Percentiles rank a stretch among this genome's conserved stretches.
Evolutionary conservation across 2,329 filamentous ascomycete genomes (phyloP).

Genomic region (Metarhizium album): DNA sequence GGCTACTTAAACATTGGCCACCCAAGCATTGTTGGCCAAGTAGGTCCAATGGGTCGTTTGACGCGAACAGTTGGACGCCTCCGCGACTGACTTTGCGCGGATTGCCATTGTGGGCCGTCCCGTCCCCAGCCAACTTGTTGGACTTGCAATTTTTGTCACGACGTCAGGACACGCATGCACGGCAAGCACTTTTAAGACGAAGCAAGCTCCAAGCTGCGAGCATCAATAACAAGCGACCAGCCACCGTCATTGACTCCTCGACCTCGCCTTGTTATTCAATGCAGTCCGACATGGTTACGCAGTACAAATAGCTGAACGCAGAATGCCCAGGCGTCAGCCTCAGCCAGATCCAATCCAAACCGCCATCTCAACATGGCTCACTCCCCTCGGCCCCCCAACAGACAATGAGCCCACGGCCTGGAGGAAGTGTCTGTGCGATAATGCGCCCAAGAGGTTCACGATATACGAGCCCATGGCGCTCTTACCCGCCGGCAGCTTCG

Average conservation of each 20-base stretch:
- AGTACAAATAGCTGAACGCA: neutral
- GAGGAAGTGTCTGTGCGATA: slow-evolving; percentile 22
- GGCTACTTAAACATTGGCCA: no score
- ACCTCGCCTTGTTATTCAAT: neutral
- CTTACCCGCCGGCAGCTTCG: slow-evolving; percentile 48
- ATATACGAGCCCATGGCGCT: slow-evolving; percentile 52
- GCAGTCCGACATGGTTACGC: neutral
- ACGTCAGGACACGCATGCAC: neutral
- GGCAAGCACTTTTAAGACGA: neutral
- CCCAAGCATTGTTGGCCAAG: neutral
- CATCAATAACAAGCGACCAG: no score
- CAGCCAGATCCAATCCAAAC: slow-evolving; percentile 20
- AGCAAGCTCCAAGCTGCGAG: neutral
- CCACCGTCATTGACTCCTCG: neutral
- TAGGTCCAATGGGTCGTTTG: neutral
- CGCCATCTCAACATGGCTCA: slow-evolving; percentile 21
- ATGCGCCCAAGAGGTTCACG: slow-evolving; percentile 46
- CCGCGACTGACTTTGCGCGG: neutral
- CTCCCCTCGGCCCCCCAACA: slow-evolving; percentile 3
- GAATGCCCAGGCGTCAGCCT: slow-evolving; percentile 16
- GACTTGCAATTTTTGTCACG: neutral
- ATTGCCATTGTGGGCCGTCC: neutral
- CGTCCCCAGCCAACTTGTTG: neutral
- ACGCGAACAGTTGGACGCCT: neutral
- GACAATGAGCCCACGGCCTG: slow-evolving; percentile 5